phyloP scores from a whole-genome alignment of 2,329 filamentous ascomycete genomes.

The Emydomyces testavorans region DNA sequence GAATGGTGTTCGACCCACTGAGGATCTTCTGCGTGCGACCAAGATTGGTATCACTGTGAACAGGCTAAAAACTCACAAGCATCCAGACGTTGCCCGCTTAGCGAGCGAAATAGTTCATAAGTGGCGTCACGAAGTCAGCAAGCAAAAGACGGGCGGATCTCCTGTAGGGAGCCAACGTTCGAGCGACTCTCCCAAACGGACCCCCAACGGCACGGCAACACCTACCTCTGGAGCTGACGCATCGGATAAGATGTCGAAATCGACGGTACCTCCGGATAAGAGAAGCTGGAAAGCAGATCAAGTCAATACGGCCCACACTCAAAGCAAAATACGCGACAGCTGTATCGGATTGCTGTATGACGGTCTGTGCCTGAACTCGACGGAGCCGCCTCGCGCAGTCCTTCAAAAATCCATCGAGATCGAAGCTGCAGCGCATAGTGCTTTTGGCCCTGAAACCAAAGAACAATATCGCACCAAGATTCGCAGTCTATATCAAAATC shows the following conservation, averaged over 20 bases:
- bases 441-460: slow-evolving; percentile 57
- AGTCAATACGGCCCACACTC: slow-evolving; percentile 65
- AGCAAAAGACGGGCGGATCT: slow-evolving; percentile 36
- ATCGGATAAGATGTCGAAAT: slow-evolving; percentile 42
- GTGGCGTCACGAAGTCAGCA: slow-evolving; percentile 39
- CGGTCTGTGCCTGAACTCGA: slow-evolving; percentile 64
- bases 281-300: slow-evolving; percentile 72
- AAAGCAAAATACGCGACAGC: slow-evolving; percentile 61
- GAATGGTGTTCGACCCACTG: slow-evolving; percentile 68
- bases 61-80: slow-evolving; percentile 70
- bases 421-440: slow-evolving; percentile 62
- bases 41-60: slow-evolving; percentile 83
- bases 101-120: slow-evolving; percentile 76
- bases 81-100: slow-evolving; percentile 57
- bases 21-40: slow-evolving; percentile 83
- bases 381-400: slow-evolving; percentile 50
- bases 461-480: slow-evolving; percentile 76
- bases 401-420: slow-evolving; percentile 56
- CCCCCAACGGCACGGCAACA: slow-evolving; percentile 44
- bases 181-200: slow-evolving; percentile 34
- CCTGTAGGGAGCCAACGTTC: slow-evolving; percentile 31
- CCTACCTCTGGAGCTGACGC: slow-evolving; percentile 37
- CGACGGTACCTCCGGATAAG: slow-evolving; percentile 55
- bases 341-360: slow-evolving; percentile 92
- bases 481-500: slow-evolving; percentile 82